phyloP scores from a whole-genome alignment of 805 yeast genomes.

The Monosporozyma aerobia region DNA sequence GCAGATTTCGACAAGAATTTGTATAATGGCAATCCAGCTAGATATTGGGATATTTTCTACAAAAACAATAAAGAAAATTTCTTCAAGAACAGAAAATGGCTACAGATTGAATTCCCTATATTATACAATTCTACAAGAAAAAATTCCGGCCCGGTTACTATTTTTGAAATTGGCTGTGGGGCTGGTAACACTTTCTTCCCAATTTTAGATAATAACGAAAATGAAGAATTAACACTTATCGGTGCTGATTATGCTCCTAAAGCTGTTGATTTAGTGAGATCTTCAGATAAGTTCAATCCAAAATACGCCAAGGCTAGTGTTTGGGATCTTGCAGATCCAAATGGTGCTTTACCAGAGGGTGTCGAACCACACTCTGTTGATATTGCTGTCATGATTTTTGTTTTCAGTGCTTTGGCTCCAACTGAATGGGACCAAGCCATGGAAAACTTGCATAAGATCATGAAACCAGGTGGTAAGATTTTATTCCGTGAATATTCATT shows the following conservation, averaged over 20 bases:
- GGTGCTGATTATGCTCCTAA: slow-evolving; percentile 88
- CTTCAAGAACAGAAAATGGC: slow-evolving; percentile 95
- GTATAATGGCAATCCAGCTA: slow-evolving; percentile 79
- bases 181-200: slow-evolving; percentile 97
- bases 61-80: slow-evolving; percentile 85
- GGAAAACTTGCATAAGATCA: slow-evolving; percentile 52
- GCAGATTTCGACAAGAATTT: slow-evolving; percentile 70
- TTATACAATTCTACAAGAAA: slow-evolving; percentile 69
- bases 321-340: slow-evolving; percentile 86
- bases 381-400: slow-evolving; percentile 89
- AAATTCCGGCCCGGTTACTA: slow-evolving; percentile 59
- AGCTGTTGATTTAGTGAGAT: slow-evolving; percentile 79
- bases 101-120: slow-evolving; percentile 85
- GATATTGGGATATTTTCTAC: slow-evolving; percentile 92
- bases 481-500: slow-evolving; percentile 92
- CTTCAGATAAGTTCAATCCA: slow-evolving; percentile 50
- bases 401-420: slow-evolving; percentile 86
- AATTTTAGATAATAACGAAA: slow-evolving; percentile 70
- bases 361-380: slow-evolving; percentile 76
- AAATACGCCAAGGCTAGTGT: slow-evolving; percentile 72
- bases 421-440: slow-evolving; percentile 83
- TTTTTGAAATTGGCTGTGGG: slow-evolving; percentile 94
- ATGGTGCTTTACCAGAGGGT: slow-evolving; percentile 71
- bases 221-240: slow-evolving; percentile 58
- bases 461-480: slow-evolving; percentile 90